phyloP scores from a whole-genome alignment of 1,284 basidiomycete genomes.

The Mycena citricolor region DNA sequence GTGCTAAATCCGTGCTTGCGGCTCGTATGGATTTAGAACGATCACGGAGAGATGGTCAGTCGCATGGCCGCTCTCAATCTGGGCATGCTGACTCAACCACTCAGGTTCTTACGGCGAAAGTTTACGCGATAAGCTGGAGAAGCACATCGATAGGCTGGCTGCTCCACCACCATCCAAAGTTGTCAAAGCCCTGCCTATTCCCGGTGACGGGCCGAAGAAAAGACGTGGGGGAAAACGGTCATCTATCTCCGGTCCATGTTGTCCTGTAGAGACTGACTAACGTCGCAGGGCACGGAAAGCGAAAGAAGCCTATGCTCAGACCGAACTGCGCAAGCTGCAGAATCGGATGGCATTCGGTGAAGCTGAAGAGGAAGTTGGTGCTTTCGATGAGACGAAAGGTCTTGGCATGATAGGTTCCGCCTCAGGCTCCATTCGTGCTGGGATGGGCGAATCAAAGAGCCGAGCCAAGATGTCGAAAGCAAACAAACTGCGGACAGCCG shows the following conservation, averaged over 20 bases:
- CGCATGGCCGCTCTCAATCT: neutral
- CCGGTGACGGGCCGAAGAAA: constrained; percentile 94
- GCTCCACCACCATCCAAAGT: constrained; percentile 96
- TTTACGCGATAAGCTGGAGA: constrained; percentile 84
- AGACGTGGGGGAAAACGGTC: constrained; percentile 92
- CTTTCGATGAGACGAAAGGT: constrained; percentile 95
- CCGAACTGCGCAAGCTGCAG: constrained; percentile 94
- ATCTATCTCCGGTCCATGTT: too few species aligned
- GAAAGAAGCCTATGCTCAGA: constrained; percentile 96
- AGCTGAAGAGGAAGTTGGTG: constrained; percentile 93
- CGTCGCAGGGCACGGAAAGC: constrained; percentile 85
- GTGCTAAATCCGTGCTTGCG: constrained; percentile 88
- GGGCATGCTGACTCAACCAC: constrained; percentile 10
- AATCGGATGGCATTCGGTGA: constrained; percentile 97
- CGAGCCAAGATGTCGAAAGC: constrained; percentile 96
- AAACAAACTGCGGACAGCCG: constrained; percentile 88
- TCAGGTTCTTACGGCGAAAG: constrained; percentile 78
- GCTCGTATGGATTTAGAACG: constrained; percentile 92
- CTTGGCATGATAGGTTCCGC: constrained; percentile 92
- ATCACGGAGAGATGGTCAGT: constrained; percentile 70
- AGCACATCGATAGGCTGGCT: constrained; percentile 87
- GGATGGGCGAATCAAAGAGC: constrained; percentile 82
- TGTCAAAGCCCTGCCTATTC: constrained; percentile 92
- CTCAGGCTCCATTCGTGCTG: constrained; percentile 87
- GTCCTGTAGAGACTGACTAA: too few species aligned